Conservation (phyloP, 2,329 filamentous ascomycete species). For the Trichoderma aggressivum region DNA sequence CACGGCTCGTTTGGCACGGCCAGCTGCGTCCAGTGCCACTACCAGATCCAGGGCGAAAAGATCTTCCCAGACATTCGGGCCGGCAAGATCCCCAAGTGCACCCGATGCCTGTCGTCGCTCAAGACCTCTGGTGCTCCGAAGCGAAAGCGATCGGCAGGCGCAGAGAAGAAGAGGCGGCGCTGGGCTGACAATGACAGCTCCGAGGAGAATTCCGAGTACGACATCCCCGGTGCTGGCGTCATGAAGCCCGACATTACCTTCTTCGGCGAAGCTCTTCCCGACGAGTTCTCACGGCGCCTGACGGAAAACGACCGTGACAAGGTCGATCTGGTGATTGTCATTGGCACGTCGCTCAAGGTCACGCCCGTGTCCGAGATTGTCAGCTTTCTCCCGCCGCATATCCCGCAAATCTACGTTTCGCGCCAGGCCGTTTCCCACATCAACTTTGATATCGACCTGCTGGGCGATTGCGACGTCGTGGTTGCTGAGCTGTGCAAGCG, state of each 20-base stretch:
- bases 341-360: conserved; percentile 94
- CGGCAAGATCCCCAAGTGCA: conserved; percentile 73
- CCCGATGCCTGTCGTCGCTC: conserved; percentile 61
- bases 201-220: conserved; percentile 46
- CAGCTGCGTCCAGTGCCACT: conserved; percentile 77
- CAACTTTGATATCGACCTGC: conserved; percentile 91
- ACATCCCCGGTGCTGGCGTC: conserved; percentile 66
- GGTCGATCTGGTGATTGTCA: conserved; percentile 89
- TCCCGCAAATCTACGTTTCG: conserved; percentile 89
- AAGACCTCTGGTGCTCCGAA: conserved; percentile 31
- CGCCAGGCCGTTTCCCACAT: conserved; percentile 81
- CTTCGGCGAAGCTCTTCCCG: conserved; percentile 87
- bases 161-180: conserved; percentile 42
- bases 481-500: conserved; percentile 81
- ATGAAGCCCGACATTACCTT: conserved; percentile 99
- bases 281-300: conserved; percentile 76
- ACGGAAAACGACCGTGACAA: conserved; percentile 75
- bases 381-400: conserved; percentile 69
- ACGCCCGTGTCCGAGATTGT: conserved; percentile 92
- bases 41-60: conserved; percentile 68
- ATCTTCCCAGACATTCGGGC: conserved; percentile 78
- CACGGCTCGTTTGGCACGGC: conserved; percentile 95
- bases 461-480: conserved; percentile 93
- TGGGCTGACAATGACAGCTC: conserved; percentile 36
- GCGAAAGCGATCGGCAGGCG: conserved; percentile 37